phyloP scores from a whole-genome alignment of 2,329 filamentous ascomycete genomes.

The Arachnopeziza araneosa region DNA sequence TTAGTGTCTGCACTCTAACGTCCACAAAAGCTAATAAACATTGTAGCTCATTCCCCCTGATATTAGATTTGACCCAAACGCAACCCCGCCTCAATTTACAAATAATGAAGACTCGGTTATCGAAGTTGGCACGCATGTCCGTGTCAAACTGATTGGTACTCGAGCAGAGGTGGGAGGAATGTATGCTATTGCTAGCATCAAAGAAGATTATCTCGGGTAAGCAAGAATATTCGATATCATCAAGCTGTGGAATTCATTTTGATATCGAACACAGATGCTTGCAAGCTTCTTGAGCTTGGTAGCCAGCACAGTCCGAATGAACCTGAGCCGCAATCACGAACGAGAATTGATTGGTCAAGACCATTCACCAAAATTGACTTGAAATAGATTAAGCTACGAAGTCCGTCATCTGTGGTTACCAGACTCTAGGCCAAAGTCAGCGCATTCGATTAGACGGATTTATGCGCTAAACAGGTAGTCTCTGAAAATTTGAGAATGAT shows the following conservation, averaged over 20 bases:
- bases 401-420: neutral
- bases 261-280: constrained; percentile 20
- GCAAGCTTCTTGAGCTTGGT: constrained; percentile 19
- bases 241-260: neutral
- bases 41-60: constrained; percentile 79
- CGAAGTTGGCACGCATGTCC: constrained; percentile 87
- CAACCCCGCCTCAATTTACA: constrained; percentile 93
- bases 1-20: constrained; percentile 11
- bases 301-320: neutral
- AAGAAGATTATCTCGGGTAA: constrained; percentile 71
- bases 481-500: neutral
- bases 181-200: constrained; percentile 96
- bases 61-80: constrained; percentile 91
- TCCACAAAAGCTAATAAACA: neutral
- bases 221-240: constrained; percentile 27
- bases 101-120: constrained; percentile 93
- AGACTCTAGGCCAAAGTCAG: neutral
- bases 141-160: constrained; percentile 90
- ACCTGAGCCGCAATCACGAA: neutral
- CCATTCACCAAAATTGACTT: neutral
- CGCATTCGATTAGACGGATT: neutral
- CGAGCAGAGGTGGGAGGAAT: constrained; percentile 91
- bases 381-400: neutral
- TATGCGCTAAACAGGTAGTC: neutral
- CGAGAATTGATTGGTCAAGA: neutral